These are phyloP conservation scores for Pestalotiopsis sp. DNA, from an alignment of 2,329 filamentous ascomycete species.

Conservation along the genomic window DNA sequence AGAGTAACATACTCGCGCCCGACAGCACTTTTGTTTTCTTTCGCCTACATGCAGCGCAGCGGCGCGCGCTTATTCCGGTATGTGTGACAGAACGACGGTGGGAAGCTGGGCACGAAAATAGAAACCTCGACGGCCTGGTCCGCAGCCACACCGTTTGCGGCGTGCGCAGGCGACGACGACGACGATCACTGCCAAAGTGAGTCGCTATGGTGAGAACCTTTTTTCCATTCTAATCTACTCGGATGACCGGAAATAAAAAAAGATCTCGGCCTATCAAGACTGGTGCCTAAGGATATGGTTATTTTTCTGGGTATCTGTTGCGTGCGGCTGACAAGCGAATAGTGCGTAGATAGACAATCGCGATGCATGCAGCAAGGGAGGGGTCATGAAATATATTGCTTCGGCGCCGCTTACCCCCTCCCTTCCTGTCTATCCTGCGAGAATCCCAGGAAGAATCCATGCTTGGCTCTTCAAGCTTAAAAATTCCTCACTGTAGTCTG, in stretches of 20 bases:
- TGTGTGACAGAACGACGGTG: no score
- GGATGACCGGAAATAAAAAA: not conserved
- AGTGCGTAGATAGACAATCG: not conserved
- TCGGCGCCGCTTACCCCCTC: not conserved
- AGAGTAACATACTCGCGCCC: no score
- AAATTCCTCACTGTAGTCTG: not conserved
- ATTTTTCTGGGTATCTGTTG: not conserved
- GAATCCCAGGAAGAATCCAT: not conserved
- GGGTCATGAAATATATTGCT: not conserved
- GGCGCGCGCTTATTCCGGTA: no score
- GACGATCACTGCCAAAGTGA: not conserved
- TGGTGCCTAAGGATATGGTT: not conserved
- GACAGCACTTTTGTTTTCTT: no score
- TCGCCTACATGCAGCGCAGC: no score
- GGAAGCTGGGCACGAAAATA: not conserved
- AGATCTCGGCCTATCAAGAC: not conserved
- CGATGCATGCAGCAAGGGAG: not conserved
- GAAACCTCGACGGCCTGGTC: not conserved
- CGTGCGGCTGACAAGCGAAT: not conserved
- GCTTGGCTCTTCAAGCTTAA: not conserved
- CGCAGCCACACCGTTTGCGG: not conserved
- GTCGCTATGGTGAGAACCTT: not conserved
- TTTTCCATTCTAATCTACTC: not conserved
- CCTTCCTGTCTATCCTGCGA: not conserved
- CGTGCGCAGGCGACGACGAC: not conserved